Base-by-base conservation (phyloP, 495 filamentous ascomycete genomes). In the Talaromyces trachyspermus region DNA sequence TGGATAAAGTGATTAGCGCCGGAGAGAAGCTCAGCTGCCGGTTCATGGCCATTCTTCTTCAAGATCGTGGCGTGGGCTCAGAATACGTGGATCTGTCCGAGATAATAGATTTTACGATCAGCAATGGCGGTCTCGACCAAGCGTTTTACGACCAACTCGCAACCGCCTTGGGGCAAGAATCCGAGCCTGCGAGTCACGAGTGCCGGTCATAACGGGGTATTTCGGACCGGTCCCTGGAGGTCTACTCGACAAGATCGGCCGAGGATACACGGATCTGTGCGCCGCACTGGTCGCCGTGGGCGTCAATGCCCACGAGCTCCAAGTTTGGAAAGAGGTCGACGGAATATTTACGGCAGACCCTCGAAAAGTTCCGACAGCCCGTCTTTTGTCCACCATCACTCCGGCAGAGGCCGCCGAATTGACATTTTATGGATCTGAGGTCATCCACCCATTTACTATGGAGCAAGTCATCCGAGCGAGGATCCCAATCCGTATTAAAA, bases 361-460 rank as follows among this genome's bases (percentile, higher is more conserved):
- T 1, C 74, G 82, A 41, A 95, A 94, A 58, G 88, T 95, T 18
- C 88, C 88, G 0, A 89, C 88, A 3, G 89, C 89, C 10, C 71
- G 79, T 36, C 74, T 95, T 15, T 71, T 95, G 29, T 61, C 78
- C 1, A 77, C 79, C 14, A 90, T 95, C 59, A 89, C 88, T 1
- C 89, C 89, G 0, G 79, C 86, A 26, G 89, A 95, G 57, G 89
- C 89, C 5, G 87, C 89, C 5, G 89, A 95, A 60, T 72, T 95
- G 53, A 95, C 89, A 8, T 95, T 92, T 58, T 95, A 94, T 61
- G 89, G 89, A 51, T 89, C 86, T 14, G 88, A 95, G 62, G 92
- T 98, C 54, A 96, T 98, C 53, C 92, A 98, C 57, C 92, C 92
- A 41, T 84, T 95, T 58, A 98, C 92, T 45, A 97, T 98, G 88